Conservation (phyloP, 1,284 basidiomycete species). For the Ceratobasidium sp. region DNA sequence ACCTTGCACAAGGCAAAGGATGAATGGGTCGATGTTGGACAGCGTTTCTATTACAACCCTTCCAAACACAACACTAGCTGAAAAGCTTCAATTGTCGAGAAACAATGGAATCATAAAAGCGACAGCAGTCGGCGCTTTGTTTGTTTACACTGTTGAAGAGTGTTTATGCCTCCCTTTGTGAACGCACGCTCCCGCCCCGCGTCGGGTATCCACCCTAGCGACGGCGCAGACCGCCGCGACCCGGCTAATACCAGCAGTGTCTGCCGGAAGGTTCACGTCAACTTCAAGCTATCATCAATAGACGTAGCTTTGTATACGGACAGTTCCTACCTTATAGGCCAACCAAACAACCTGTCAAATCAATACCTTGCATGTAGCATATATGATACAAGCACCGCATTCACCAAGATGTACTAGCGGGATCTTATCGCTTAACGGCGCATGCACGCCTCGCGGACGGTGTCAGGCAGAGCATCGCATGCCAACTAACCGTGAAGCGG, state of each 20-base stretch:
- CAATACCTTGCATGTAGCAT: conserved; percentile 5
- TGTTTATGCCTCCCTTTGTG: conserved; percentile 35
- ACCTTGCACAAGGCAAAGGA: conserved; percentile 38
- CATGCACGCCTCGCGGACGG: conserved; percentile 22
- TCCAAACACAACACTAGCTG: conserved; percentile 4
- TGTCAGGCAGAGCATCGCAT: conserved; percentile 1
- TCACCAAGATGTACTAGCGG: not conserved
- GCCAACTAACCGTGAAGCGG: not conserved
- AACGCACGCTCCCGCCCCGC: not conserved
- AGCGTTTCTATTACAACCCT: conserved; percentile 31
- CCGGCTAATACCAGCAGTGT: not conserved
- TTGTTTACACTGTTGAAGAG: conserved; percentile 29
- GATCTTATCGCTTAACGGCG: not conserved
- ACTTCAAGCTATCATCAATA: conserved; percentile 14
- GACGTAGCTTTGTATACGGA: conserved; percentile 9
- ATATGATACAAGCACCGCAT: not conserved
- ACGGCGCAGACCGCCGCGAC: not conserved
- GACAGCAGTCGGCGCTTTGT: conserved; percentile 12
- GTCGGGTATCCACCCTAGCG: conserved; percentile 3
- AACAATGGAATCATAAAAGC: conserved; percentile 40
- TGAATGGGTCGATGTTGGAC: conserved; percentile 13
- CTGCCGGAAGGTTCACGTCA: not conserved
- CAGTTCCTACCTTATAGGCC: not conserved
- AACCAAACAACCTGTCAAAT: conserved; percentile 7
- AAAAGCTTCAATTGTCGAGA: conserved; percentile 36